phyloP scores from a whole-genome alignment of 441 rosid genomes.

The Melastoma candidum region DNA sequence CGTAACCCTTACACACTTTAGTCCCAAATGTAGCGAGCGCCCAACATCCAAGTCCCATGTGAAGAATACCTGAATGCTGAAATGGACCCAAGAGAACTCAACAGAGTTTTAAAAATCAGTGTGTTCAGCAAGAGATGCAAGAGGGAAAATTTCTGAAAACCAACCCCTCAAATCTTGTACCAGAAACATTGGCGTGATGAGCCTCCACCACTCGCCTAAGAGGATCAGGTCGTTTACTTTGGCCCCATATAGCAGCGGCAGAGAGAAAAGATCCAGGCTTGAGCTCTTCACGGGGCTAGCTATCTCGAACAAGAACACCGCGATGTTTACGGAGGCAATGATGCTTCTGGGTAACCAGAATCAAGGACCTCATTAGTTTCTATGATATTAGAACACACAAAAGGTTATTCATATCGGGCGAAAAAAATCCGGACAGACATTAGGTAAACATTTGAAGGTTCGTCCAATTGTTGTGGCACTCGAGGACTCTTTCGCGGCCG shows the following conservation, averaged over 20 bases:
- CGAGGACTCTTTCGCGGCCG: slow-evolving; percentile 15
- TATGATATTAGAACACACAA: slow-evolving; percentile 2
- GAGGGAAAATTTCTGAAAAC: slow-evolving; percentile 50
- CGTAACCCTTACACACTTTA: slow-evolving; percentile 63
- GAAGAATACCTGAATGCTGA: slow-evolving; percentile 69
- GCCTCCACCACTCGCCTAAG: slow-evolving; percentile 95
- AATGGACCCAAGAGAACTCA: too few relatives aligned
- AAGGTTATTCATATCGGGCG: not conserved
- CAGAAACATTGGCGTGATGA: slow-evolving; percentile 96
- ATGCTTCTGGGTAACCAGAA: slow-evolving; percentile 39
- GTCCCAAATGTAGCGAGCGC: slow-evolving; percentile 70
- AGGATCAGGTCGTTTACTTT: slow-evolving; percentile 78
- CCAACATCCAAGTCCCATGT: slow-evolving; percentile 75
- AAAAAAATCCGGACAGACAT: slow-evolving; percentile 24
- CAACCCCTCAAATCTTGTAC: slow-evolving; percentile 75
- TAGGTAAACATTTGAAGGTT: slow-evolving; percentile 49
- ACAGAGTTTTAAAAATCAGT: too few relatives aligned
- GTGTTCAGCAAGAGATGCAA: slow-evolving; percentile 8
- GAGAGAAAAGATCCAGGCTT: slow-evolving; percentile 50
- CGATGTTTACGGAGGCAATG: slow-evolving; percentile 65
- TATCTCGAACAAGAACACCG: slow-evolving; percentile 68
- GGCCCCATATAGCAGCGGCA: slow-evolving; percentile 69
- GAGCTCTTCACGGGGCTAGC: slow-evolving; percentile 64
- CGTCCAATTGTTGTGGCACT: slow-evolving; percentile 28
- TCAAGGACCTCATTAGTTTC: slow-evolving; percentile 6